A percentile compares a stretch with the other conserved stretches of the same genome.
These are phyloP conservation scores for Fusarium papillatum DNA, from an alignment of 2,329 filamentous ascomycete species.

Conservation along the genomic window DNA sequence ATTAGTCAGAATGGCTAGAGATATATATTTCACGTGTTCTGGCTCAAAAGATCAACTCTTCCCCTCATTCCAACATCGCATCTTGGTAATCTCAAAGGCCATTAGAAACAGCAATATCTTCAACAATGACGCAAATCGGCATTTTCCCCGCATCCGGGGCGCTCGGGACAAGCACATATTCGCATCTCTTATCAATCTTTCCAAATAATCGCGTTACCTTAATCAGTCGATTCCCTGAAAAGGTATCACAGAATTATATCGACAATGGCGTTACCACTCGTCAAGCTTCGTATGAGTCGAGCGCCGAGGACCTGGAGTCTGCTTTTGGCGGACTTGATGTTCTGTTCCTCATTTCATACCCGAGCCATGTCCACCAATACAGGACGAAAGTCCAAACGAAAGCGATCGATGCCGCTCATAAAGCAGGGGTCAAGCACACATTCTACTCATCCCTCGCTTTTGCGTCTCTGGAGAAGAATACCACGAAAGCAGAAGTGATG, in stretches of 20 bases:
- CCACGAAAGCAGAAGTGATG: constrained; percentile 29
- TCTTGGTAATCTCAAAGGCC: accelerated
- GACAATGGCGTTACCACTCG: constrained; percentile 1
- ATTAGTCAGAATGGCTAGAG: constrained; percentile 19
- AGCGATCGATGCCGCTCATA: constrained; percentile 22
- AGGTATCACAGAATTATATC: constrained; percentile 4
- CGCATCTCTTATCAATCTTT: constrained; percentile 13
- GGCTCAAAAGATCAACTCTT: not conserved
- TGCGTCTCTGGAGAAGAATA: not conserved
- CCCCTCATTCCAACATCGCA: not conserved
- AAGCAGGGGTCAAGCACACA: constrained; percentile 23
- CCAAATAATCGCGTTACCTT: constrained; percentile 25
- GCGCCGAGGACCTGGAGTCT: not conserved
- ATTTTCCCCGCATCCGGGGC: constrained; percentile 38
- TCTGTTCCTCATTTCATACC: constrained; percentile 34
- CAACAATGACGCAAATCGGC: constrained; percentile 25
- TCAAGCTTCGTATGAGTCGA: constrained; percentile 30
- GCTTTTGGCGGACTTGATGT: constrained; percentile 8
- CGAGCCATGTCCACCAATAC: constrained; percentile 34
- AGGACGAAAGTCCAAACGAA: constrained; percentile 12
- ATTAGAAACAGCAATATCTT: not conserved
- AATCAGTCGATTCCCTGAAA: constrained; percentile 27
- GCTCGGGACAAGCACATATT: constrained; percentile 33
- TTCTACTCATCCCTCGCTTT: constrained; percentile 35
- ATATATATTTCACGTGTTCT: not conserved